phyloP scores from a whole-genome alignment of 148 eudicot species.

The Polygonum aviculare region DNA sequence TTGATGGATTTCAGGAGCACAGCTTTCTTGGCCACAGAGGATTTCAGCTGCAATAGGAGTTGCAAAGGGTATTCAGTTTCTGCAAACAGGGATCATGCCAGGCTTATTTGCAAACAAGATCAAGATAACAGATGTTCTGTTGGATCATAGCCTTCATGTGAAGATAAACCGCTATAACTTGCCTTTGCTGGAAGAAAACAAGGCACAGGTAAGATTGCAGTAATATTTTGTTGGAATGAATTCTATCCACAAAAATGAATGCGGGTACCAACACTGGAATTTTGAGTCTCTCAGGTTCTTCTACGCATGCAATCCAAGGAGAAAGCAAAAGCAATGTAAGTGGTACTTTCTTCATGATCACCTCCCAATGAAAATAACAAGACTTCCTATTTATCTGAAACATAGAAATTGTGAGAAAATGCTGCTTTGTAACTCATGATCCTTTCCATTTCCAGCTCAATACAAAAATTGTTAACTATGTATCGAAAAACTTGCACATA shows the following conservation, averaged over 20 bases:
- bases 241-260: background rate
- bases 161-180: constrained; percentile 61
- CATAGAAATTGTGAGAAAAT: too few species aligned
- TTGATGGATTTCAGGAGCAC: constrained; percentile 20
- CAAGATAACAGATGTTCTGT: constrained; percentile 56
- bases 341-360: background rate
- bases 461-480: background rate
- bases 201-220: constrained; percentile 29
- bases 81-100: constrained; percentile 65
- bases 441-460: too few species aligned
- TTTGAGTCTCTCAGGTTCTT: background rate
- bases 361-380: too few species aligned
- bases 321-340: background rate
- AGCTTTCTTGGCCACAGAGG: constrained; percentile 57
- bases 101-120: constrained; percentile 54
- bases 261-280: background rate
- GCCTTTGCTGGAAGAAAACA: constrained; percentile 49
- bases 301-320: background rate
- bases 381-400: background rate
- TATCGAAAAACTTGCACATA: background rate
- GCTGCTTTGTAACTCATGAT: too few species aligned
- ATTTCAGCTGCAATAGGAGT: constrained; percentile 57
- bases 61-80: constrained; percentile 73
- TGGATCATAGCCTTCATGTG: constrained; percentile 60
- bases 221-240: background rate